These are phyloP conservation scores for Globisporangium nagaii DNA, from an alignment of 352 stramenopile species.

Conservation along the genomic window DNA sequence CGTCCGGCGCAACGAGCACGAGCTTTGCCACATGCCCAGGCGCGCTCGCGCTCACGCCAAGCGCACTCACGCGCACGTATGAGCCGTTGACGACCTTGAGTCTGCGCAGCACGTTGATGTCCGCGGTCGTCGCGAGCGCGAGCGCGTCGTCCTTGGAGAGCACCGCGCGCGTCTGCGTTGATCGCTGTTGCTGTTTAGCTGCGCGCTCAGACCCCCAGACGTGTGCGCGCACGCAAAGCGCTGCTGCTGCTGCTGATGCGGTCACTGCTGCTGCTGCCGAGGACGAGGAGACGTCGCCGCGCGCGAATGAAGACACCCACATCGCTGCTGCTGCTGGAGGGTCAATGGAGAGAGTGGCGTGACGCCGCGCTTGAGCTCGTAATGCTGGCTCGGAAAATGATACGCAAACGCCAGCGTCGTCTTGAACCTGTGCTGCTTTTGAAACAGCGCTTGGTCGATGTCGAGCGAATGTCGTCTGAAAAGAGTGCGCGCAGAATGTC, in stretches of 20 bases:
- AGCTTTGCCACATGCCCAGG: constrained; percentile 37
- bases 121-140: constrained; percentile 26
- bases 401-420: constrained; percentile 31
- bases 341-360: not conserved
- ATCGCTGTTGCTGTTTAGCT: not conserved
- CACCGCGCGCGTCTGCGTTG: not conserved
- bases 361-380: not conserved
- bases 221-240: constrained; percentile 17
- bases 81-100: constrained; percentile 45
- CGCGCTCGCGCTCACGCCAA: not conserved
- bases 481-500: too few relatives aligned
- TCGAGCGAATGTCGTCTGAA: constrained; percentile 10
- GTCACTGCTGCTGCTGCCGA: not conserved
- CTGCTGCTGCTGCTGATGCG: not conserved
- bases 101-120: constrained; percentile 35
- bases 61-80: constrained; percentile 30
- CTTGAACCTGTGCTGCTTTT: too few relatives aligned
- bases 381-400: constrained; percentile 9
- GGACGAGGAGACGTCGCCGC: not conserved
- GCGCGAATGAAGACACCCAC: constrained; percentile 58
- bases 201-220: constrained; percentile 24
- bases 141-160: constrained; percentile 21
- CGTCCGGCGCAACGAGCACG: constrained; percentile 11
- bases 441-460: too few relatives aligned
- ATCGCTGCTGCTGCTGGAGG: constrained; percentile 14